Evolutionary conservation across 768 basidiomycete species (phyloP), one percentile per base, ranked within the genome.

Genomic region (Tricholoma bakamatsutake): DNA sequence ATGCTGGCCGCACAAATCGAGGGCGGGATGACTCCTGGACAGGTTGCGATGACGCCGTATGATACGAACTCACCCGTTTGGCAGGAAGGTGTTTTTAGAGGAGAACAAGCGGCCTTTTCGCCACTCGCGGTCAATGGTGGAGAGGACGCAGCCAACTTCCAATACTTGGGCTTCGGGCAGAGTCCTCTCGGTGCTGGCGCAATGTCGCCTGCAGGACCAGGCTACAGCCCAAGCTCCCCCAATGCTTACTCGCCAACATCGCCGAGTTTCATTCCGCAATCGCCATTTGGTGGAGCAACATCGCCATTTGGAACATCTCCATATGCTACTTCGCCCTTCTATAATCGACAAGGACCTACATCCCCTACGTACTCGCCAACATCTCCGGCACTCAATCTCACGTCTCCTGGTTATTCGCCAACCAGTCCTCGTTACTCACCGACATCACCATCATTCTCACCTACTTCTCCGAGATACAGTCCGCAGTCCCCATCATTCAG

Each of bases 1-100:
- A 84, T 90, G 80, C 75, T 93, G 49, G 81, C 85, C 6, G 83
- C 87, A 3, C 88, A 87, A 54, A 80, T 82, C 2, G 93, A 94
- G 49, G 90, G 89, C 27, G 91, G 88, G 18, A 94, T 94, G 84
- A 93, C 92, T 0, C 91, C 91, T 2, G 90, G 89, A 21, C 88
- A 90, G 65, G 90, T 91, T 7, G 92, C 88, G 8, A 93, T 93
- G 90, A 99, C 97, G 1, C 97, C 97, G 4, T 98, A 98, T 68
- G 94, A 96, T 68, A 88, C 84, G 53, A 90, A 92, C 64, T 90
- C 91, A 13, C 93, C 93, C 4, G 81, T 86, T 62, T 91, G 88
- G 86, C 81, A 86, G 52, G 87, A 90, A 54, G 79, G 76, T 0
- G 73, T 78, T 33, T 90, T 90, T 75, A 87, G 86, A 64, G 92